These are phyloP conservation scores for Casuarina cunninghamiana DNA, from an alignment of 306 rosid species.

Conservation along the genomic window DNA sequence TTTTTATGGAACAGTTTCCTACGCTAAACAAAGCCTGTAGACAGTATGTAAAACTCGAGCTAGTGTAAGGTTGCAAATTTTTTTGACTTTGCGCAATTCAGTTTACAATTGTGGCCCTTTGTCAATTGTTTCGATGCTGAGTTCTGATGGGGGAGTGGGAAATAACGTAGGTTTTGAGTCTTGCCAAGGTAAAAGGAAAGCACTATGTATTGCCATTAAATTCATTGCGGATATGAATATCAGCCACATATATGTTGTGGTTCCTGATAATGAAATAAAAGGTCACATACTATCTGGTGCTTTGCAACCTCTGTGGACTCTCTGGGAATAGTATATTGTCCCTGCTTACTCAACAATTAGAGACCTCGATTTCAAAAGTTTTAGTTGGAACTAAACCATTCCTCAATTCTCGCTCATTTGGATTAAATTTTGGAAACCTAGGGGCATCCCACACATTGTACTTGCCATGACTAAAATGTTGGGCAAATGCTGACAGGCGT, in stretches of 20 bases:
- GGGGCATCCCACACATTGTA: not conserved
- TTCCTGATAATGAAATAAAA: not conserved
- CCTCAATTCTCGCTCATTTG: not conserved
- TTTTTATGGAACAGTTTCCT: not conserved
- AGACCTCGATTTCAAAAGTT: not conserved
- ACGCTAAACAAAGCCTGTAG: not conserved
- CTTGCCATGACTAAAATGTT: not conserved
- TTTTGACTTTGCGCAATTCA: not conserved
- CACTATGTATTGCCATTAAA: not conserved
- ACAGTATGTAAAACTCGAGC: not conserved
- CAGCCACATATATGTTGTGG: not conserved
- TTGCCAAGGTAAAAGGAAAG: not conserved
- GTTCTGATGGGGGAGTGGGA: not conserved
- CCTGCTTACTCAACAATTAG: not conserved
- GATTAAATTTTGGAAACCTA: not conserved
- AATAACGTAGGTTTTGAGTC: not conserved
- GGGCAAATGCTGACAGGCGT: not conserved
- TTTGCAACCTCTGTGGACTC: not conserved
- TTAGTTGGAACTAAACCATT: not conserved
- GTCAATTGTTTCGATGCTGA: not conserved
- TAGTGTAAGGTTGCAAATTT: not conserved
- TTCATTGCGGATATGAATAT: not conserved
- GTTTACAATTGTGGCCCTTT: not conserved
- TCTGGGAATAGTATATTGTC: not conserved
- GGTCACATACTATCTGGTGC: not conserved